phyloP scores from a whole-genome alignment of 139 green algal genomes.

The Nannochloris sp. region DNA sequence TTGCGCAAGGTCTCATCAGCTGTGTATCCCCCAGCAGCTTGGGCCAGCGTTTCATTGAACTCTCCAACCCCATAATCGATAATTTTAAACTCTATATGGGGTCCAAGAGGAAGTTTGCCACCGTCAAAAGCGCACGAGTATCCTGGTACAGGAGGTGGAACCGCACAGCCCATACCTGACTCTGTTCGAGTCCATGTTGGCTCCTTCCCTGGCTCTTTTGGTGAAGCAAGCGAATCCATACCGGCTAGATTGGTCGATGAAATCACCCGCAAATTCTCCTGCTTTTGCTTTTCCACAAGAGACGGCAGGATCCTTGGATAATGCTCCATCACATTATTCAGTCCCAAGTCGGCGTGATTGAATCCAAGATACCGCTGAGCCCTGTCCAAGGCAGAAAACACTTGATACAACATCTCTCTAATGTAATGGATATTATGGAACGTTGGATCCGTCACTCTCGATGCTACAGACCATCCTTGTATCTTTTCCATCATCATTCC shows the following conservation, averaged over 20 bases:
- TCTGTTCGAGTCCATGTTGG: neutral
- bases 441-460: slow-evolving; percentile 12
- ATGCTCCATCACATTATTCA: slow-evolving; percentile 32
- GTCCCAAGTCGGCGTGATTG: slow-evolving; percentile 28
- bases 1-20: neutral
- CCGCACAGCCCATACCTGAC: neutral
- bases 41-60: slow-evolving; percentile 10
- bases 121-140: slow-evolving; percentile 17
- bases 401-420: slow-evolving; percentile 32
- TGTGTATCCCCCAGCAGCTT: slow-evolving; percentile 8
- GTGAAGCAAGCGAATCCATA: neutral
- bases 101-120: slow-evolving; percentile 14
- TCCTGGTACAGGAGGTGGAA: neutral
- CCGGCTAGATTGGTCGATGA: no score
- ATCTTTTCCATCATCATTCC: slow-evolving; percentile 29
- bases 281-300: neutral
- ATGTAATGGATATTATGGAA: slow-evolving; percentile 37
- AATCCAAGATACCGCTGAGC: slow-evolving; percentile 34
- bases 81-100: slow-evolving; percentile 21
- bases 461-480: slow-evolving; percentile 18
- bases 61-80: slow-evolving; percentile 16
- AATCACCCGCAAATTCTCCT: neutral
- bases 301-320: neutral
- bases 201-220: neutral
- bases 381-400: slow-evolving; percentile 26